Conservation (phyloP, 495 filamentous ascomycete genomes). For the Penicillium salamii region DNA sequence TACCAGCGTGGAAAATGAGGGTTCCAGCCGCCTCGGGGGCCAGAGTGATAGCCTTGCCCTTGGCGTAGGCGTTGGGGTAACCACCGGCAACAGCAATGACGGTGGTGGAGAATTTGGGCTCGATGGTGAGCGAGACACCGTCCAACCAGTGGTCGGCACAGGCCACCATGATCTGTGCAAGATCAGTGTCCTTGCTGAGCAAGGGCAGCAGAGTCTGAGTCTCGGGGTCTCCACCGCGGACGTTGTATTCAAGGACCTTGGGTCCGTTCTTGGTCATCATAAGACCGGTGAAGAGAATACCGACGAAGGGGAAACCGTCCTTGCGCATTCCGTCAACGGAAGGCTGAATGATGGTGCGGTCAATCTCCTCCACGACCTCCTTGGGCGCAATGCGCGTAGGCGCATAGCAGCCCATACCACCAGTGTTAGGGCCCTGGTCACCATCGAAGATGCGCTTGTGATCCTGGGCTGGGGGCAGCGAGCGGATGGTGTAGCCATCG, state of each 20-base stretch:
- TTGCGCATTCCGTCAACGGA: slow-evolving; percentile 85
- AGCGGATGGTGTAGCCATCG: slow-evolving; percentile 81
- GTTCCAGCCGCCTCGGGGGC: slow-evolving; percentile 48
- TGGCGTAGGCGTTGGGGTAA: slow-evolving; percentile 88
- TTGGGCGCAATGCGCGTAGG: slow-evolving; percentile 80
- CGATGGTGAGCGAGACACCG: slow-evolving; percentile 63
- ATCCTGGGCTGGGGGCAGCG: slow-evolving; percentile 90
- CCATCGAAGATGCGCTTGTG: slow-evolving; percentile 93
- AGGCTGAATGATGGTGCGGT: slow-evolving; percentile 80
- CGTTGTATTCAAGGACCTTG: slow-evolving; percentile 94
- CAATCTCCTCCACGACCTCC: slow-evolving; percentile 70
- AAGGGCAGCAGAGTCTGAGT: slow-evolving; percentile 89
- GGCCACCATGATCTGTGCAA: slow-evolving; percentile 87
- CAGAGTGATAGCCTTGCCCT: slow-evolving; percentile 72
- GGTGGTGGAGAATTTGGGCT: slow-evolving; percentile 71
- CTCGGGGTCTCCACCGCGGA: slow-evolving; percentile 94
- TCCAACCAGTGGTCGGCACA: slow-evolving; percentile 75
- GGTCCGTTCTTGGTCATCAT: slow-evolving; percentile 91
- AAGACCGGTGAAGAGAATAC: slow-evolving; percentile 89
- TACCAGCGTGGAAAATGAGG: slow-evolving; percentile 92
- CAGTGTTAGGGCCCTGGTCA: slow-evolving; percentile 90
- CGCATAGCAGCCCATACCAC: slow-evolving; percentile 97
- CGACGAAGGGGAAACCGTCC: slow-evolving; percentile 77
- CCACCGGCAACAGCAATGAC: slow-evolving; percentile 92
- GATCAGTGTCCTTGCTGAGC: slow-evolving; percentile 73